Base-by-base conservation (phyloP, 257 asterid species). In the Scutellaria minor region DNA sequence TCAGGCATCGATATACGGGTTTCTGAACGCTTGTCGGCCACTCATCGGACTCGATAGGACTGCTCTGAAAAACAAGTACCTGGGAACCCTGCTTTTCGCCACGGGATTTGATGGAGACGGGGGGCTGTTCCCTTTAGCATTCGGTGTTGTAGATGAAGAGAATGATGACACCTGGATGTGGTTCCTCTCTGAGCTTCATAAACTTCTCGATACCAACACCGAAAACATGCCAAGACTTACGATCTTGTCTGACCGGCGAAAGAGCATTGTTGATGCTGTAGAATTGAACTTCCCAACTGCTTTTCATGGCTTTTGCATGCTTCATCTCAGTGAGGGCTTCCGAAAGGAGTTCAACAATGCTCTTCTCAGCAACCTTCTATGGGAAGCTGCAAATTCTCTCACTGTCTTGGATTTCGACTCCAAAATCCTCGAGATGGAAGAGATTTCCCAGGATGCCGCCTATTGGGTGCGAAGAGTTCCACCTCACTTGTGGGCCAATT, bases 51-150 rank as follows among this genome's bases (percentile, higher is more conserved):
- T 90, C 9, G 89, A 90, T 68, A 78, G 89, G 41, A 79, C 87
- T 8, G 67, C 77, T 50, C 46, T 90, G 56, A 90, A 83, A 75
- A 90, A 77, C 55, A 87, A 90, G 64, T 90, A 90, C 79, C 84
- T 83, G 2, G 94, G 92, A 40, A 84, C 90, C 8, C 56, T 90
- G 79, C 86, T 87, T 41, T 71, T 85, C n/a, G 94, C 96, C 6
- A 80, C 90, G 2, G 87, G 90, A 18, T 90, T 90, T 63, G 96
- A 90, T 69, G 96, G 96, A 61, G 86, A 87, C 37, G 92, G 94
- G 62, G 83, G 74, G 3, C 77, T 83, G 39, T 90, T 86, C 66
- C 96, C 94, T 39, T 68, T 90, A 48, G 96, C 96, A 15, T 90
- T 90, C 11, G 90, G 94, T 65, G 87, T 87, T 77, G 90, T 90